Evolutionary conservation across 1,139 yeast genomes (phyloP).

Genomic region (Magnusiomyces sp.): DNA sequence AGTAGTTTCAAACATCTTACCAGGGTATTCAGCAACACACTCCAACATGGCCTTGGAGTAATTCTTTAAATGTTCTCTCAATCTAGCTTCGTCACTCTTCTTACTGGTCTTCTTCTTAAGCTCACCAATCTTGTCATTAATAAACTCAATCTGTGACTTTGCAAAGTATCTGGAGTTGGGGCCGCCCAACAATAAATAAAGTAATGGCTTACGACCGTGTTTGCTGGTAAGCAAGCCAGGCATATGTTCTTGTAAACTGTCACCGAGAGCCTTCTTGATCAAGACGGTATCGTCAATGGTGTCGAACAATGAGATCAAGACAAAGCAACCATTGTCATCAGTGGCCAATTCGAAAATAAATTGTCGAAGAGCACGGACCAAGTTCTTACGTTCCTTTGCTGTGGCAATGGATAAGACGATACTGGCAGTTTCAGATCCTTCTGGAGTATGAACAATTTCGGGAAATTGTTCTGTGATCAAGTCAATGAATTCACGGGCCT

Average conservation of each 20-base stretch:
- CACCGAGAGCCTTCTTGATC: slow-evolving; percentile 60
- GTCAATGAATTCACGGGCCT: slow-evolving; percentile 75
- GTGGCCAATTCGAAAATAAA: slow-evolving; percentile 67
- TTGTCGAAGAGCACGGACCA: slow-evolving; percentile 62
- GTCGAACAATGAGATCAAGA: slow-evolving; percentile 68
- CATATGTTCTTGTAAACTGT: slow-evolving; percentile 49
- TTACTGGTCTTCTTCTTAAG: slow-evolving; percentile 71
- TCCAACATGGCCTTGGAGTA: slow-evolving; percentile 62
- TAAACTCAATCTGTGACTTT: slow-evolving; percentile 54
- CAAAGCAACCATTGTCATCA: slow-evolving; percentile 81
- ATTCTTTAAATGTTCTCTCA: slow-evolving; percentile 54
- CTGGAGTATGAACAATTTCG: slow-evolving; percentile 89
- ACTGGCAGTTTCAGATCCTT: slow-evolving; percentile 88
- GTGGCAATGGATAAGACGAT: slow-evolving; percentile 70
- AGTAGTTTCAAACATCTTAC: slow-evolving; percentile 53
- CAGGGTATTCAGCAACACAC: slow-evolving; percentile 41
- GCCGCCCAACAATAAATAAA: slow-evolving; percentile 64
- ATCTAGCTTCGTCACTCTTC: slow-evolving; percentile 73
- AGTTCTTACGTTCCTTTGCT: slow-evolving; percentile 84
- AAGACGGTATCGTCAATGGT: slow-evolving; percentile 92
- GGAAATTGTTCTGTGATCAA: slow-evolving; percentile 82
- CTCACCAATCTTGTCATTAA: slow-evolving; percentile 47
- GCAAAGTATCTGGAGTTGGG: slow-evolving; percentile 77
- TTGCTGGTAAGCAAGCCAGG: slow-evolving; percentile 58
- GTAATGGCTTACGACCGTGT: slow-evolving; percentile 80